Conservation (phyloP, 2,329 filamentous ascomycete genomes). For the Eutypa lata region DNA sequence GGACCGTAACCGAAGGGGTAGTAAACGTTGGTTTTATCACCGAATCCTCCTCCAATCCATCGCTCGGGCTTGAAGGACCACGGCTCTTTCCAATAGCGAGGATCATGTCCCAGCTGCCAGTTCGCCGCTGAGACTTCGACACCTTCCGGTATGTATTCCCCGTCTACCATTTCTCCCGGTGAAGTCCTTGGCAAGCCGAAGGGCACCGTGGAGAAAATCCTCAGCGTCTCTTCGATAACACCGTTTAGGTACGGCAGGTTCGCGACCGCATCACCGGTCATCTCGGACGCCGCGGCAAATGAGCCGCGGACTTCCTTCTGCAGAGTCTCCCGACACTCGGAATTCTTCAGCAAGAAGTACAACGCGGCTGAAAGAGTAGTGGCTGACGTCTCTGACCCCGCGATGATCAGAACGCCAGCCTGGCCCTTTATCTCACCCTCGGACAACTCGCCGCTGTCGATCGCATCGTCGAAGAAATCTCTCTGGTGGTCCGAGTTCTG, state of each 20-base stretch:
- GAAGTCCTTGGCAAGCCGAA: slow-evolving; percentile 23
- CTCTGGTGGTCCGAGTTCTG: slow-evolving; percentile 4
- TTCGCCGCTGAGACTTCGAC: slow-evolving; percentile 16
- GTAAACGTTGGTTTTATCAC: neutral
- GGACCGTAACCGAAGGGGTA: slow-evolving; percentile 23
- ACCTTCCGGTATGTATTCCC: slow-evolving; percentile 20
- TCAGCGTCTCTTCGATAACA: slow-evolving; percentile 22
- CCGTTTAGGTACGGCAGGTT: slow-evolving; percentile 19
- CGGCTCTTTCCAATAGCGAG: slow-evolving; percentile 17
- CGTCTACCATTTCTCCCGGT: slow-evolving; percentile 22
- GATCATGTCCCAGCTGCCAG: slow-evolving; percentile 21
- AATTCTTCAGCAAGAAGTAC: slow-evolving; percentile 34
- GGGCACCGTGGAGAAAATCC: slow-evolving; percentile 19
- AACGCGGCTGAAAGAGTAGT: slow-evolving; percentile 33
- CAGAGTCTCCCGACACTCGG: slow-evolving; percentile 30
- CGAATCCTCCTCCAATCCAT: slow-evolving; percentile 14
- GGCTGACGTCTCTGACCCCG: slow-evolving; percentile 41
- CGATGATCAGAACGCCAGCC: slow-evolving; percentile 28
- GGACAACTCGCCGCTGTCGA: slow-evolving; percentile 9
- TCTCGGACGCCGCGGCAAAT: slow-evolving; percentile 22
- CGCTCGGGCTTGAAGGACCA: slow-evolving; percentile 22
- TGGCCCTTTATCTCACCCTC: slow-evolving; percentile 19
- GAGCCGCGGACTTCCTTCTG: slow-evolving; percentile 31
- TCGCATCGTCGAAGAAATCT: slow-evolving; percentile 17
- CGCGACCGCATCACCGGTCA: slow-evolving; percentile 13